phyloP scores from a whole-genome alignment of 495 filamentous ascomycete genomes.

The Penicillium argentinense region DNA sequence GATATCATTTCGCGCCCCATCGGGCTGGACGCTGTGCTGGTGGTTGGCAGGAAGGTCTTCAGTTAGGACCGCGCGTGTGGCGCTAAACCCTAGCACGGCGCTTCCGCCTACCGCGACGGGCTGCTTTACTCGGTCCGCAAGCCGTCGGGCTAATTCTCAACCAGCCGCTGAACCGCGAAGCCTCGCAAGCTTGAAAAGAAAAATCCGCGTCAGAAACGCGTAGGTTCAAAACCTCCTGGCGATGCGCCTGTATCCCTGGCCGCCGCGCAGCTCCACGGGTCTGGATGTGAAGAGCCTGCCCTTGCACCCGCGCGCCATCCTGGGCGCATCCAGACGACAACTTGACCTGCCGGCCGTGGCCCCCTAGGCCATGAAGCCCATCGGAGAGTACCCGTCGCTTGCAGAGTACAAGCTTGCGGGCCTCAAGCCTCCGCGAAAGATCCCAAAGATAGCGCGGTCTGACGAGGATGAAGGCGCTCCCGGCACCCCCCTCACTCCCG shows the following conservation, averaged over 20 bases:
- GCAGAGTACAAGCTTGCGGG: constrained; percentile 25
- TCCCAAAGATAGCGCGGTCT: constrained; percentile 2
- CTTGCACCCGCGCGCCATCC: constrained; percentile 13
- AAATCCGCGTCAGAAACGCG: constrained; percentile 16
- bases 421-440: constrained; percentile 11
- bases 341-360: constrained; percentile 7
- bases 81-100: constrained; percentile 23
- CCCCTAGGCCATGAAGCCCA: constrained; percentile 24
- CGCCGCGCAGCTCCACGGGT: constrained; percentile 1
- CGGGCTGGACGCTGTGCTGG: too few relatives aligned
- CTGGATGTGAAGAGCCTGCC: constrained; percentile 13
- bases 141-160: constrained; percentile 15
- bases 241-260: constrained; percentile 8
- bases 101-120: constrained; percentile 27
- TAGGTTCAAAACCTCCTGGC: neutral
- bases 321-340: constrained; percentile 8
- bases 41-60: too few relatives aligned
- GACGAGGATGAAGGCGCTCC: constrained; percentile 9
- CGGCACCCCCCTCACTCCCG: constrained; percentile 15
- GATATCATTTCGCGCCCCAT: too few relatives aligned
- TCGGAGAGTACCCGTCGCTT: constrained; percentile 25
- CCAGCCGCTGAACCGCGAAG: constrained; percentile 14
- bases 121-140: constrained; percentile 16
- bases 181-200: constrained; percentile 18
- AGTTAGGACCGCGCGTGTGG: too few relatives aligned